Evolutionary conservation across 2,329 filamentous ascomycete genomes (phyloP), one percentile per base, ranked within the genome.

Genomic region (Juglanconis juglandina): DNA sequence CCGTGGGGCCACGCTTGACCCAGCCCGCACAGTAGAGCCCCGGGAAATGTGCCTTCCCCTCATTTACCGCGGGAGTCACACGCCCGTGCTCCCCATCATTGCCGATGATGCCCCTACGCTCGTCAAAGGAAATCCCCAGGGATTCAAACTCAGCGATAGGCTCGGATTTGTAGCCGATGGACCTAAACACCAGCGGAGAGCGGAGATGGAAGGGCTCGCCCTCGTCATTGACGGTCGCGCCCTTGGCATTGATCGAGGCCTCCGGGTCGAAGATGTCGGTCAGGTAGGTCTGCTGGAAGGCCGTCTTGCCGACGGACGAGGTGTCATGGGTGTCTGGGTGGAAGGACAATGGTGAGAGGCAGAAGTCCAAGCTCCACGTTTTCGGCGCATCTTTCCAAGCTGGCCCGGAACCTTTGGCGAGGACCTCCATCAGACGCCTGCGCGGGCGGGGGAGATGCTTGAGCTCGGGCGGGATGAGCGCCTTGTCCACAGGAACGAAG

Each of bases 1-100:
- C 95, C 0, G 92, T 97, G 0, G 95, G 94, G 0, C 95, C 95
- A 41, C 89, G 85, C 77, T 98, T 98, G 9, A 97, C 92, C 95
- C 95, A 99, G 0, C 95, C 95, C 14, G 94, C 90, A 66, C 92
- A 96, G 75, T 99, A 99, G 34, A 96, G 74, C 0, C 94, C 92
- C 0, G 88, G 85, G 69, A 72, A 84, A 10, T 32, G 49, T 24
- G n/a, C 10, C 4, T 9, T 14, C 1, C 24, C 48, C 7, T 11
- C 41, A 17, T 17, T 44, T 70, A 65, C 78, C 68, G 63, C 81
- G 68, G 68, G 78, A 58, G 72, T 72, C 24, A 96, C 85, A 54
- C 95, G 86, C 0, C 95, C 95, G n/a, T 55, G 49, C 37, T 85
- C 76, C 1, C 87, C 84, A 71, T 97, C 93, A 68, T 97, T 96